These are phyloP conservation scores for Dillenia turbinata DNA, from an alignment of 164 flowering plant species.

Conservation along the genomic window DNA sequence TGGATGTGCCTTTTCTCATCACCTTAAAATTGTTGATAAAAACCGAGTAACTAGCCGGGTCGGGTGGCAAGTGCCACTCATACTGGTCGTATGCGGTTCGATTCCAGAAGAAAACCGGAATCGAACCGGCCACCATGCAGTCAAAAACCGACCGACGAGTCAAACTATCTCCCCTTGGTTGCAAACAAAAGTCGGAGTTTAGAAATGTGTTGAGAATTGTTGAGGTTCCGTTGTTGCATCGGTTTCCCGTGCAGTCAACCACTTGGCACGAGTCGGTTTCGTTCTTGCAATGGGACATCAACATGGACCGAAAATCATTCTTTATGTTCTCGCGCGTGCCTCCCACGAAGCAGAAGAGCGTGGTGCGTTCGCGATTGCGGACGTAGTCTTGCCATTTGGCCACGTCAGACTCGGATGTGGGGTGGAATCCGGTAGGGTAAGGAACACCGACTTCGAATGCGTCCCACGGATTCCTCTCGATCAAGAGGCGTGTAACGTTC, in stretches of 20 bases:
- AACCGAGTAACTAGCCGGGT: constrained; percentile 54
- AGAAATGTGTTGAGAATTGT: constrained; percentile 65
- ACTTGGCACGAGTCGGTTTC: constrained; percentile 48
- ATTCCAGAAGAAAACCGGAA: constrained; percentile 65
- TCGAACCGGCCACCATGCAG: constrained; percentile 68
- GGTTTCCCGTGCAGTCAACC: constrained; percentile 56
- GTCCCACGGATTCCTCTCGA: constrained; percentile 89
- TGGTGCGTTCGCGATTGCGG: constrained; percentile 32
- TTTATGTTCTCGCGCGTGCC: constrained; percentile 48
- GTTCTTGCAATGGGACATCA: constrained; percentile 51
- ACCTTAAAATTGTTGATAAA: constrained; percentile 38
- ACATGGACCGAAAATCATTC: constrained; percentile 63
- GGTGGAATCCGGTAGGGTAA: constrained; percentile 96
- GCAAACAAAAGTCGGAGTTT: constrained; percentile 77
- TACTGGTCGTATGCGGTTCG: constrained; percentile 50
- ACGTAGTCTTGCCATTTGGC: constrained; percentile 62
- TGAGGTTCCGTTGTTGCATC: constrained; percentile 65
- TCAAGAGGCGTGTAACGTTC: constrained; percentile 74
- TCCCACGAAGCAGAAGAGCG: constrained; percentile 80
- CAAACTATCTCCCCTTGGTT: constrained; percentile 94
- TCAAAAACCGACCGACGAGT: constrained; percentile 66
- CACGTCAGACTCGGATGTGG: constrained; percentile 50
- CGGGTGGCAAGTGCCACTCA: constrained; percentile 57
- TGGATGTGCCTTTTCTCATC: constrained; percentile 41
- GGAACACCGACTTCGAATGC: constrained; percentile 88